Evolutionary conservation across 257 asterid species (phyloP).

Genomic region (Capsicum pubescens): DNA sequence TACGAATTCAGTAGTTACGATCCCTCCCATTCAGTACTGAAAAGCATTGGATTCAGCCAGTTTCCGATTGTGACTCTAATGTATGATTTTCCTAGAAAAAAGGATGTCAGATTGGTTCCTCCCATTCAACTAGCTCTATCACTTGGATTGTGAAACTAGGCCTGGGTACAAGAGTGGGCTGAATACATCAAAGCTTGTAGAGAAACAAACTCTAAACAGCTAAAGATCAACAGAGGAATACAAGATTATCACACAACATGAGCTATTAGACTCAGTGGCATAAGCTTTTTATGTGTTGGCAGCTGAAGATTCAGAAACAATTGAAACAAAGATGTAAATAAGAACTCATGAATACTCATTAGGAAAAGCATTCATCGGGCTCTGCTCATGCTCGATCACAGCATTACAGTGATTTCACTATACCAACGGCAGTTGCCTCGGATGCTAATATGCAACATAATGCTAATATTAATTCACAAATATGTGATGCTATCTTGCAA

Average conservation of each 20-base stretch:
- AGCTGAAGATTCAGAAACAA: neutral
- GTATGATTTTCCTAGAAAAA: neutral
- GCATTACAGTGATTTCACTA: neutral
- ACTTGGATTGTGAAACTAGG: no score
- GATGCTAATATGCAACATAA: neutral
- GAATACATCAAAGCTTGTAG: neutral
- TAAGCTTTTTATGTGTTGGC: neutral
- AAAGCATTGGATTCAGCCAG: neutral
- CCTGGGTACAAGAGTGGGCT: no score
- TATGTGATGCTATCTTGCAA: neutral
- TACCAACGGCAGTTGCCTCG: neutral
- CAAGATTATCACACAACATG: neutral
- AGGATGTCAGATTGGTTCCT: neutral
- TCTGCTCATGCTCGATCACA: neutral
- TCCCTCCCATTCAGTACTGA: neutral
- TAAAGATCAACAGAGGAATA: neutral
- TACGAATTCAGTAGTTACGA: neutral
- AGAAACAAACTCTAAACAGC: neutral
- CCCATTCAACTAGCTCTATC: neutral
- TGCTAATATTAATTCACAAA: neutral
- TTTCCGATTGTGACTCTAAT: neutral
- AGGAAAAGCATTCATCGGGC: neutral
- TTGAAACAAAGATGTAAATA: neutral
- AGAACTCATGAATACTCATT: neutral
- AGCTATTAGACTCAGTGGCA: neutral